Base-by-base conservation (phyloP, 305 asterid species). In the Coffea humblotiana region DNA sequence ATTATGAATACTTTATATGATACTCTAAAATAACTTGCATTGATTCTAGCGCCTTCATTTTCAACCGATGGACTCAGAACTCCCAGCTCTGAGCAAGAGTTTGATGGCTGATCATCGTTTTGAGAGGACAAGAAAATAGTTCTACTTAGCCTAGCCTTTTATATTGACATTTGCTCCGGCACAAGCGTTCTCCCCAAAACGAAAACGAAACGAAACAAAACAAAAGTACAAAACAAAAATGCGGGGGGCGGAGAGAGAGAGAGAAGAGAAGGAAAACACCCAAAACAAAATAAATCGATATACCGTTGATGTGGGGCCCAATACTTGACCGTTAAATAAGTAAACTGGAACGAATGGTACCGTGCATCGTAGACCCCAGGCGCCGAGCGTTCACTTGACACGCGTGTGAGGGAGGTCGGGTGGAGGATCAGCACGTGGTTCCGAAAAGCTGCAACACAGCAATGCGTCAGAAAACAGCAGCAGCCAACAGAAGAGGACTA, bases 261-360 rank as follows among this genome's bases (percentile, higher is more conserved):
- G 32, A 29, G 1, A 1, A 29, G 32, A 29, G 32, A 32, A 32
- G 32, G 32, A 32, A 32, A 32, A 1, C 32, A 32, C 32, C 32
- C 32, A 1, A 29, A 29, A 29, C 1, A 32, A 32, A 32, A 32
- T 32, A 32, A 32, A 32, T 32, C 32, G 32, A 32, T 32, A 32
- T 40, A 37, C 81, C 78, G 78, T 54, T 72, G 11, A 64, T 8
- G 71, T 19, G 77, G 72, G 72, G 71, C 79, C 80, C 80, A 23
- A 37, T 16, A 45, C 60, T 79, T 84, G 85, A 82, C 83, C 87
- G 82, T 82, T 84, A 69, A 75, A 75, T 0, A 3, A 76, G 3
- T 14, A 2, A 69, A 1, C 13, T 14, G 8, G 79, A 43, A 61
- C 0, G 63, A 72, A 63, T 61, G 61, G 79, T 45, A 48, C 13